A percentile compares a stretch with the other conserved stretches of the same genome.
These are phyloP conservation scores for Hyphodiscus sp. DNA, from an alignment of 2,329 filamentous ascomycete species.

Conservation along the genomic window DNA sequence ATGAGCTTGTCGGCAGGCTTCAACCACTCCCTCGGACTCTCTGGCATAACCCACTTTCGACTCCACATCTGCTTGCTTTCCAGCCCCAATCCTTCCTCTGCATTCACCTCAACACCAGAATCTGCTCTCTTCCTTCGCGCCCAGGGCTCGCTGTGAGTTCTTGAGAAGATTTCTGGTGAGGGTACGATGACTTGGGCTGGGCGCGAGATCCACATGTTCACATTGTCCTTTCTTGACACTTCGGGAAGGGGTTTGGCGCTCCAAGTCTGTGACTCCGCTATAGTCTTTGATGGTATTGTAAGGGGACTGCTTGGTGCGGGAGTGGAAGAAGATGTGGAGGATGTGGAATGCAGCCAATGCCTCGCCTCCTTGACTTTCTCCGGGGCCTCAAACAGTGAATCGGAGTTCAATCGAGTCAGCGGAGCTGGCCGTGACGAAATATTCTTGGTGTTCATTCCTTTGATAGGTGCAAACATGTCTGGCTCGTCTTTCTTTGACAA, in stretches of 20 bases:
- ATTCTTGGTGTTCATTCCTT: not conserved
- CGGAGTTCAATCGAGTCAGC: slow-evolving; percentile 3
- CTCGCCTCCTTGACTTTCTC: not conserved
- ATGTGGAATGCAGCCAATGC: not conserved
- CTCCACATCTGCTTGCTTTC: slow-evolving; percentile 20
- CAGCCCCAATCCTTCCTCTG: slow-evolving; percentile 3
- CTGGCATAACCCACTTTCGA: slow-evolving; percentile 8
- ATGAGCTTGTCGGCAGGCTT: slow-evolving; percentile 5
- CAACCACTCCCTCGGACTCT: slow-evolving; percentile 20
- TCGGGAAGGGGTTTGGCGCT: slow-evolving; percentile 1
- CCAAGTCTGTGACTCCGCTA: slow-evolving; percentile 1
- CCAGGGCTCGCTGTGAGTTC: slow-evolving; percentile 15
- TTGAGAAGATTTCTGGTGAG: slow-evolving; percentile 8
- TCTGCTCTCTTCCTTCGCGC: slow-evolving; percentile 13
- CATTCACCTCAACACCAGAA: not conserved
- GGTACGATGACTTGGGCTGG: not conserved
- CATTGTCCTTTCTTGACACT: not conserved
- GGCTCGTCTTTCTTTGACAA: not conserved
- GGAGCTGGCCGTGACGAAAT: not conserved
- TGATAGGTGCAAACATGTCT: not conserved
- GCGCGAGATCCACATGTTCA: slow-evolving; percentile 15
- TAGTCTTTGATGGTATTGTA: not conserved
- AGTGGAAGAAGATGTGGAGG: not conserved
- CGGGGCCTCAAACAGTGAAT: not conserved
- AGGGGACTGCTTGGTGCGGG: not conserved